Conservation (phyloP, 768 basidiomycete species). For the Tylopilus subfusipes region DNA sequence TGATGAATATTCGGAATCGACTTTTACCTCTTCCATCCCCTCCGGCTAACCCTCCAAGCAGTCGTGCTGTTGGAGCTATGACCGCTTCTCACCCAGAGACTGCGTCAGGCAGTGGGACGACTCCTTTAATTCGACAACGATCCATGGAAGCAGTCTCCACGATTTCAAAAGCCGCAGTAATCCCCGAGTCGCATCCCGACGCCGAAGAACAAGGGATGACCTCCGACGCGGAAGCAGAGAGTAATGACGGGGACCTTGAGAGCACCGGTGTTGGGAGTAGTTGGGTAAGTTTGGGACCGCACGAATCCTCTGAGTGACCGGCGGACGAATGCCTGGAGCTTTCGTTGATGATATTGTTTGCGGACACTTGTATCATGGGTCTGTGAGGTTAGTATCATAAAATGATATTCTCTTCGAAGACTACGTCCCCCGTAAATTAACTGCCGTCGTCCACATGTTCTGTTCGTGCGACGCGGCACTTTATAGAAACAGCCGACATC, state of each 20-base stretch:
- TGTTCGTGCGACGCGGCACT: background rate
- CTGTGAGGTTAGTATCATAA: background rate
- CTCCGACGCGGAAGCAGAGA: constrained; percentile 70
- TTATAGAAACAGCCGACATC: background rate
- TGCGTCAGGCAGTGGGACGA: constrained; percentile 1
- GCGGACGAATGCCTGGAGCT: background rate
- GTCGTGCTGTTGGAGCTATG: constrained; percentile 20
- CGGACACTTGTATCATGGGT: background rate
- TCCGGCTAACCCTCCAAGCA: constrained; percentile 33
- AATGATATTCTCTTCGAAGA: background rate
- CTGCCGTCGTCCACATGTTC: background rate
- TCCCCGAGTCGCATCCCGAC: constrained; percentile 10
- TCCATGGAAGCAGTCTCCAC: constrained; percentile 7
- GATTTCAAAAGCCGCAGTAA: constrained; percentile 7
- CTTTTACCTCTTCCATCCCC: constrained; percentile 50
- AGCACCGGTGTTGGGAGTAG: constrained; percentile 51
- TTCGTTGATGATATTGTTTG: background rate
- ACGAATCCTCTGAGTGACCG: constrained; percentile 18
- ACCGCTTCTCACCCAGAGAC: constrained; percentile 12
- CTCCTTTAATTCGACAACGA: constrained; percentile 1
- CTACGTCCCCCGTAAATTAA: constrained; percentile 10
- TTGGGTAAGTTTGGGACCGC: constrained; percentile 60
- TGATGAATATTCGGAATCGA: constrained; percentile 60
- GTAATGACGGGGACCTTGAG: constrained; percentile 54
- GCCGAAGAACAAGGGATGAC: constrained; percentile 39